Evolutionary conservation across 2,329 filamentous ascomycete genomes (phyloP).

Genomic region (Pseudocercospora eumusae): DNA sequence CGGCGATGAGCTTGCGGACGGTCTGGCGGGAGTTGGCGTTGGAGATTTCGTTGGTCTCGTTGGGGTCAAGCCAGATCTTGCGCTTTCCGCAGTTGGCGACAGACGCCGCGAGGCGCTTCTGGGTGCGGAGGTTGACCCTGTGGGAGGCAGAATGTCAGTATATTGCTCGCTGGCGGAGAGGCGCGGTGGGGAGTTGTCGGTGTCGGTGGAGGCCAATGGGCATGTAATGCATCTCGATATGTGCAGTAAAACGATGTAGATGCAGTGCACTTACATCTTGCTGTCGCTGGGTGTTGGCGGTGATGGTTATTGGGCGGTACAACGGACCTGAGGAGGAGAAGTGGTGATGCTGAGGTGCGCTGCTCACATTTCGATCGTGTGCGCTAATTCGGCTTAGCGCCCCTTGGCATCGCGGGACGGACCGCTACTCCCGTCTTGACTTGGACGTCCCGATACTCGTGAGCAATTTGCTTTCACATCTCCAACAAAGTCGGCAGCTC

Average conservation of each 20-base stretch:
- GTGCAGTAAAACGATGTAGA: slow-evolving; percentile 5
- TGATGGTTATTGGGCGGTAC: neutral
- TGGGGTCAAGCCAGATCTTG: slow-evolving; percentile 99
- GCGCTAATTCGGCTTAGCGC: neutral
- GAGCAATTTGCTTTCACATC: neutral
- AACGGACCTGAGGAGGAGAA: neutral
- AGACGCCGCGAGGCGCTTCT: slow-evolving; percentile 99
- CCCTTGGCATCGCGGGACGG: neutral
- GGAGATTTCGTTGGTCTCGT: slow-evolving; percentile 98
- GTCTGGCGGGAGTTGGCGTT: slow-evolving; percentile 99
- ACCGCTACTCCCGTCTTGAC: neutral
- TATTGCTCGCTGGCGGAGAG: slow-evolving; percentile 12
- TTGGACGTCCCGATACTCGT: too few relatives aligned
- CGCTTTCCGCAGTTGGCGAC: slow-evolving; percentile 99
- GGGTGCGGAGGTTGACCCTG: slow-evolving; percentile 99
- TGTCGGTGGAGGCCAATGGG: slow-evolving; percentile 17
- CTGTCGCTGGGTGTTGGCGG: slow-evolving; percentile 31
- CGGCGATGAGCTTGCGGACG: slow-evolving; percentile 98
- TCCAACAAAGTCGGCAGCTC: neutral
- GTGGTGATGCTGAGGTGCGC: neutral
- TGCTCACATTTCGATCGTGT: neutral
- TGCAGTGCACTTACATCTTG: slow-evolving; percentile 35
- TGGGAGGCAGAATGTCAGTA: slow-evolving; percentile 39
- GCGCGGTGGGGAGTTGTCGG: slow-evolving; percentile 10
- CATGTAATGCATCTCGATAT: slow-evolving; percentile 2